Evolutionary conservation across 345 rosid species (phyloP).

Genomic region (Balakata baccata): DNA sequence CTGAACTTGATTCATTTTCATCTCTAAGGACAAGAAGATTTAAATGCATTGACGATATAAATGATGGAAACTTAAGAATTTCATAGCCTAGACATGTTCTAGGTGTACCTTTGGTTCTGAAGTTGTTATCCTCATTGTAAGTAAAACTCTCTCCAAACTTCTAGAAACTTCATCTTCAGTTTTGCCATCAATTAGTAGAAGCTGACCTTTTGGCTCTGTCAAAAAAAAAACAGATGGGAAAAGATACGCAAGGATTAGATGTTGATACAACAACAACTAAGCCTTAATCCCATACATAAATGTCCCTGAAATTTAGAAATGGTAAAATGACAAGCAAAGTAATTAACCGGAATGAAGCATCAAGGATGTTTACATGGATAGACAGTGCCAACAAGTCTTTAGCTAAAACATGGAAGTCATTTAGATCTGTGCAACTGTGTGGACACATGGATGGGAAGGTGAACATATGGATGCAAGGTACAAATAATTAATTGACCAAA

Average conservation of each 20-base stretch:
- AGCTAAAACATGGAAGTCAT: background rate
- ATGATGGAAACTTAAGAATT: constrained; percentile 15
- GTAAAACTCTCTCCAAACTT: constrained; percentile 92
- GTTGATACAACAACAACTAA: background rate
- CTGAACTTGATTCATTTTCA: background rate
- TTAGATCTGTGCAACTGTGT: background rate
- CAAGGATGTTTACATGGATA: background rate
- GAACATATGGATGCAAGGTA: background rate
- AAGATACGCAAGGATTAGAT: background rate
- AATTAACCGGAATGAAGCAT: background rate
- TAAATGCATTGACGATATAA: background rate
- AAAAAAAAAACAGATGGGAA: constrained; percentile 10
- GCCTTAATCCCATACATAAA: background rate
- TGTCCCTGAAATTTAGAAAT: background rate
- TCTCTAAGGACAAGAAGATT: background rate
- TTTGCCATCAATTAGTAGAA: constrained; percentile 87
- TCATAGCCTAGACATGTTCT: background rate
- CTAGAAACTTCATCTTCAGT: constrained; percentile 79
- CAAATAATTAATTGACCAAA: background rate
- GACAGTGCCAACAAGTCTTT: background rate
- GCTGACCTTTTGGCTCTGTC: constrained; percentile 97
- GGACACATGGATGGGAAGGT: background rate
- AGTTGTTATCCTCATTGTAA: constrained; percentile 84
- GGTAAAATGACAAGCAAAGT: background rate
- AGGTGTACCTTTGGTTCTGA: constrained; percentile 81